A percentile compares a stretch with the other conserved stretches of the same genome.
phyloP scores from a whole-genome alignment of 2,329 filamentous ascomycete genomes.

The Penicillium sp. region DNA sequence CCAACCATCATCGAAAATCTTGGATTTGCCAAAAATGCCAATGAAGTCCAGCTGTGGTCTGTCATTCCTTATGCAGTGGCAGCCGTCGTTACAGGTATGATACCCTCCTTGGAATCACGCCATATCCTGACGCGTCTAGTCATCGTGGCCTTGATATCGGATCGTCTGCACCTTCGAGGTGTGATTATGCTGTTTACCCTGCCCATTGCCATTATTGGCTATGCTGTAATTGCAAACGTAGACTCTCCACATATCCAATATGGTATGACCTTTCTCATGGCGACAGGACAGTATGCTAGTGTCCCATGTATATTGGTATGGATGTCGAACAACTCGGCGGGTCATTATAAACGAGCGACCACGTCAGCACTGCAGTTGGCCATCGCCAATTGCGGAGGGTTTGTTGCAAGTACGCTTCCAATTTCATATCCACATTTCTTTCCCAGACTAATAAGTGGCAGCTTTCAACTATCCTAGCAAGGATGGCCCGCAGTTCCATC shows the following conservation, averaged over 20 bases:
- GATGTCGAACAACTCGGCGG: constrained; percentile 68
- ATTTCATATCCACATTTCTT: neutral
- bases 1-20: constrained; percentile 66
- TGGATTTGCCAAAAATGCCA: constrained; percentile 54
- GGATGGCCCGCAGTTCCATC: constrained; percentile 60
- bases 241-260: constrained; percentile 57
- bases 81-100: constrained; percentile 54
- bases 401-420: constrained; percentile 57
- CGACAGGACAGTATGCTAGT: constrained; percentile 63
- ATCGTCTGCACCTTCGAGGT: constrained; percentile 61
- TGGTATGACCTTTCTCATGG: constrained; percentile 69
- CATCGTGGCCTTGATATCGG: constrained; percentile 56
- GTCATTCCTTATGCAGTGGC: constrained; percentile 66
- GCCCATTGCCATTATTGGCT: constrained; percentile 65
- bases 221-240: constrained; percentile 63
- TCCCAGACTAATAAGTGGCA: neutral
- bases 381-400: constrained; percentile 67
- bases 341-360: constrained; percentile 70
- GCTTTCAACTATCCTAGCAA: constrained; percentile 60
- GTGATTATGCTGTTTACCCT: constrained; percentile 64
- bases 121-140: constrained; percentile 19
- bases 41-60: constrained; percentile 63
- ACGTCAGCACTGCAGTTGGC: constrained; percentile 65
- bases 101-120: neutral
- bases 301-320: constrained; percentile 66